Evolutionary conservation across 2,329 filamentous ascomycete species (phyloP).

Genomic region (Ciborinia camelliae): DNA sequence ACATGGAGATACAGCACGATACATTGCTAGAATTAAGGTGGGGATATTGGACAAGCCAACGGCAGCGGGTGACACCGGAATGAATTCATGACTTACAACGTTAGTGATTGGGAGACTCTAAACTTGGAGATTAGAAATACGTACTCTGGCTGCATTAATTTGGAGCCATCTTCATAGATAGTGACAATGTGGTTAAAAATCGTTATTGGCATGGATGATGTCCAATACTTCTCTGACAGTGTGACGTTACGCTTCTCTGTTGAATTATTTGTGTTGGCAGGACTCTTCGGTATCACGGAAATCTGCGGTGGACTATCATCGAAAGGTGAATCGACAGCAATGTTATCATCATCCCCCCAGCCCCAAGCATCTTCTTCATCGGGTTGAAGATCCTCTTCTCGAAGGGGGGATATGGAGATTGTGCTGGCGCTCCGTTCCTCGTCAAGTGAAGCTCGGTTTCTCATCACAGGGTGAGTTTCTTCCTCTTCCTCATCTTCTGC

Average conservation of each 20-base stretch:
- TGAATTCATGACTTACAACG: constrained; percentile 43
- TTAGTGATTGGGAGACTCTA: constrained; percentile 12
- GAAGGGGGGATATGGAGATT: constrained; percentile 4
- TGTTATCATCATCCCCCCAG: constrained; percentile 69
- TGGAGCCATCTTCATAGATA: constrained; percentile 59
- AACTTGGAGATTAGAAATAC: constrained; percentile 24
- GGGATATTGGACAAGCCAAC: constrained; percentile 69
- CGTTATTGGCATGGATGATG: constrained; percentile 81
- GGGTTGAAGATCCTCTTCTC: constrained; percentile 39
- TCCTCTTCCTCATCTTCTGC: constrained; percentile 61
- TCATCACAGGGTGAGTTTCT: constrained; percentile 30
- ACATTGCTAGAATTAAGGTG: constrained; percentile 71
- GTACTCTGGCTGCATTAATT: constrained; percentile 52
- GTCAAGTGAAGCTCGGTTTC: constrained; percentile 30
- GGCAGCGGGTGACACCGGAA: constrained; percentile 63
- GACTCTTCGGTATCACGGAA: background rate
- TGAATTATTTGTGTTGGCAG: background rate
- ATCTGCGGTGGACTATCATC: constrained; percentile 8
- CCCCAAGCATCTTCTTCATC: constrained; percentile 60
- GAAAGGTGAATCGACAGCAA: constrained; percentile 37
- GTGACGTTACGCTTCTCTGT: constrained; percentile 56
- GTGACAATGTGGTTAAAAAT: constrained; percentile 64
- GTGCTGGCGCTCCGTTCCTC: constrained; percentile 23
- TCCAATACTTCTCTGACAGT: constrained; percentile 79
- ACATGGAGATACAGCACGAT: constrained; percentile 70